A percentile compares a stretch with the other conserved stretches of the same genome.
phyloP scores from a whole-genome alignment of 805 yeast genomes.

The Candida yuanshanica region DNA sequence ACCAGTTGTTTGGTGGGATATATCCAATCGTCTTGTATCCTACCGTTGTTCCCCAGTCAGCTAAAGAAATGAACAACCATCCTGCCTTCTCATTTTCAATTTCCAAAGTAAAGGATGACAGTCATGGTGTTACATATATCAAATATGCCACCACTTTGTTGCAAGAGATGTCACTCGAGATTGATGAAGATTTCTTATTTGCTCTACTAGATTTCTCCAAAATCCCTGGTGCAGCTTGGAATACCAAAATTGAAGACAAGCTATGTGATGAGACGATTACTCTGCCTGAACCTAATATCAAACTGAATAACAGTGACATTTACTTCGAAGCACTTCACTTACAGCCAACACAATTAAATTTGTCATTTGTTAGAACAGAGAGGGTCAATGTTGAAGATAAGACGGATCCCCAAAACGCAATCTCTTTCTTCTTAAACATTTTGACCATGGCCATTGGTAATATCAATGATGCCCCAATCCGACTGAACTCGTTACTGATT shows the following conservation, averaged over 20 bases:
- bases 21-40: slow-evolving; percentile 90
- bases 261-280: slow-evolving; percentile 59
- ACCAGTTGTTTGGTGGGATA: slow-evolving; percentile 81
- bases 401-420: slow-evolving; percentile 54
- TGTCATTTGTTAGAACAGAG: slow-evolving; percentile 90
- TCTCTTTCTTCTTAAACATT: slow-evolving; percentile 75
- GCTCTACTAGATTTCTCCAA: slow-evolving; percentile 76
- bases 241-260: slow-evolving; percentile 35
- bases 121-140: slow-evolving; percentile 84
- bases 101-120: slow-evolving; percentile 78
- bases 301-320: slow-evolving; percentile 59
- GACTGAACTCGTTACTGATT: slow-evolving; percentile 77
- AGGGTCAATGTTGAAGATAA: slow-evolving; percentile 61
- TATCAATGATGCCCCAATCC: slow-evolving; percentile 93
- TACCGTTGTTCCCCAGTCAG: slow-evolving; percentile 78
- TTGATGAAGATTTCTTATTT: slow-evolving; percentile 89
- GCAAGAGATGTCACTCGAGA: slow-evolving; percentile 88
- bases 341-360: slow-evolving; percentile 84
- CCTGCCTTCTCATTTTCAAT: slow-evolving; percentile 87
- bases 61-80: slow-evolving; percentile 77
- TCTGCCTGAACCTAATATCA: slow-evolving; percentile 63
- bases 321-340: slow-evolving; percentile 90
- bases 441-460: slow-evolving; percentile 96
- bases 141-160: slow-evolving; percentile 86
- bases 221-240: slow-evolving; percentile 81